These are phyloP conservation scores for Gremmenia infestans DNA, from an alignment of 2,329 filamentous ascomycete genomes.

Conservation along the genomic window DNA sequence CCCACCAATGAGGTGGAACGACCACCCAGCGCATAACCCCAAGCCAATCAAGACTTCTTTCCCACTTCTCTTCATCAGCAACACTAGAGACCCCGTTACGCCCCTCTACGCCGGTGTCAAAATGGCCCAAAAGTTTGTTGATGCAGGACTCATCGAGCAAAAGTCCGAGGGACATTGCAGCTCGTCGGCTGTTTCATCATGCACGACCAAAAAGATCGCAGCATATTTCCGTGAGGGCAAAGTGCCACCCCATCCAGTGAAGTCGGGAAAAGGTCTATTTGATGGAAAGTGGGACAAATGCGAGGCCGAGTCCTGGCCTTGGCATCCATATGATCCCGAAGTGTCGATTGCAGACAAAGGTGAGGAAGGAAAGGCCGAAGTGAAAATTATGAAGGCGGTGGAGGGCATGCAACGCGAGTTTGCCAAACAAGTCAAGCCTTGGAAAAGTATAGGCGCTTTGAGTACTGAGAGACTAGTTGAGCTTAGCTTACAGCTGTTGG, in stretches of 20 bases:
- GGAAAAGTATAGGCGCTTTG: not conserved
- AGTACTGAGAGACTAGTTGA: not conserved
- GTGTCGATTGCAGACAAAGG: not conserved
- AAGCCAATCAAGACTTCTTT: constrained; percentile 33
- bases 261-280: constrained; percentile 7
- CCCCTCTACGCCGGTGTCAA: constrained; percentile 30
- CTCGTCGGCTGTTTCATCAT: constrained; percentile 21
- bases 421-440: not conserved
- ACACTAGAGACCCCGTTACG: constrained; percentile 36
- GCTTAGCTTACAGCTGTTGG: not conserved
- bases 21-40: constrained; percentile 21
- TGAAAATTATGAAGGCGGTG: constrained; percentile 9
- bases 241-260: constrained; percentile 19
- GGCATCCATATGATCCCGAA: constrained; percentile 12
- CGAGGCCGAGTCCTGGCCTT: constrained; percentile 26
- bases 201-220: constrained; percentile 23
- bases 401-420: constrained; percentile 13
- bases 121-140: constrained; percentile 27
- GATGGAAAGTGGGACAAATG: constrained; percentile 26
- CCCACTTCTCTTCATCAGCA: constrained; percentile 37
- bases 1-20: constrained; percentile 28
- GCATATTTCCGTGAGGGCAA: constrained; percentile 24
- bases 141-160: constrained; percentile 27
- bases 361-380: constrained; percentile 6
- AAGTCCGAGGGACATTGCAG: constrained; percentile 26